Percentiles rank a stretch among this genome's conserved stretches.
These are phyloP conservation scores for Dovyalis caffra DNA, from an alignment of 345 rosid species.

Conservation along the genomic window DNA sequence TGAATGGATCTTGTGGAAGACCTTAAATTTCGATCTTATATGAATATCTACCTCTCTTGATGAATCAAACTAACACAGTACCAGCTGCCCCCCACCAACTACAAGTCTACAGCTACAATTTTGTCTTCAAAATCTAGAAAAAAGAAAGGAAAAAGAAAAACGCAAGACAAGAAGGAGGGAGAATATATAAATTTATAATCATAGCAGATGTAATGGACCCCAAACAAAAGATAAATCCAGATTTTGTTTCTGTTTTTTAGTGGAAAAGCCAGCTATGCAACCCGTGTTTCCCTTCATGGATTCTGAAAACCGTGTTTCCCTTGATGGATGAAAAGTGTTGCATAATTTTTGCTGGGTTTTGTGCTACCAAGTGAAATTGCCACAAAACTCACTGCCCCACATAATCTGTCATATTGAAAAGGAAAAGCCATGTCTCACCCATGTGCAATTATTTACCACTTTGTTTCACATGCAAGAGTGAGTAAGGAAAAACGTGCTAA, in stretches of 20 bases:
- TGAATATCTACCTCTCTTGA: constrained; percentile 1
- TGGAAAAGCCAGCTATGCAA: constrained; percentile 31
- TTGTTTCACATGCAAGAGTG: not conserved
- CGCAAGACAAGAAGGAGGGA: not conserved
- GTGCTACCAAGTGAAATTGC: constrained; percentile 1
- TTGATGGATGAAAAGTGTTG: constrained; percentile 3
- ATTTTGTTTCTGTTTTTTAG: constrained; percentile 28
- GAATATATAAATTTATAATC: no score
- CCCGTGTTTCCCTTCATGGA: constrained; percentile 9
- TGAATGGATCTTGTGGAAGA: not conserved
- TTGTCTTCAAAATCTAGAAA: constrained; percentile 16
- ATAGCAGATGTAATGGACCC: constrained; percentile 18
- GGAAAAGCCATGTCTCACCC: not conserved
- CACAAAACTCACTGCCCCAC: not conserved
- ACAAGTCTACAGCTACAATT: constrained; percentile 9
- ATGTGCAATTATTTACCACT: not conserved
- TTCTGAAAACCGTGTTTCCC: constrained; percentile 32
- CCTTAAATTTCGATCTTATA: no score
- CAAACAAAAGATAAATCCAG: not conserved
- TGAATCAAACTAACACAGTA: constrained; percentile 1
- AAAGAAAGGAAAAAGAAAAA: not conserved
- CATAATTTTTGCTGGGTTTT: constrained; percentile 4
- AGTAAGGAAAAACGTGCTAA: not conserved
- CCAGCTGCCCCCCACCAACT: constrained; percentile 16
- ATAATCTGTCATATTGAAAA: not conserved